Conservation (phyloP, 2,329 filamentous ascomycete genomes). For the Penicillium sclerotigenum region DNA sequence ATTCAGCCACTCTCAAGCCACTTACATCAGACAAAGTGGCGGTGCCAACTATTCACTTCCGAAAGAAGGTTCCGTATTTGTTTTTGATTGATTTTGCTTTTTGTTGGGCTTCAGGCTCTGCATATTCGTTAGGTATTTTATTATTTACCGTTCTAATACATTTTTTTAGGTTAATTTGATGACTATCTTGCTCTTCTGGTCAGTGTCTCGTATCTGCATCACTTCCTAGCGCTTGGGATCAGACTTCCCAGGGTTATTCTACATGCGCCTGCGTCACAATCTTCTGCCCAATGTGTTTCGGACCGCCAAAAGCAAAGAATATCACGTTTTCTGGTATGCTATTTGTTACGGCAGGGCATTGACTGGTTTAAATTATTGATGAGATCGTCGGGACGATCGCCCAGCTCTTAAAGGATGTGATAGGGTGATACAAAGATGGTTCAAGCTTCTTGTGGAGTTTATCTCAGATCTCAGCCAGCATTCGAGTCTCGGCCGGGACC, state of each 20-base stretch:
- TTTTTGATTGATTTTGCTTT: conserved; percentile 7
- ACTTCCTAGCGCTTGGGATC: not conserved
- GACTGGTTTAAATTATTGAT: conserved; percentile 14
- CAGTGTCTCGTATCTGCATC: not conserved
- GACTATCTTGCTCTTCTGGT: not conserved
- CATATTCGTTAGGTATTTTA: not conserved
- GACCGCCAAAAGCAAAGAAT: not conserved
- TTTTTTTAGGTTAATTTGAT: not conserved
- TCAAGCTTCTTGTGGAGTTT: conserved; percentile 16
- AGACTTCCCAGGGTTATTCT: not conserved
- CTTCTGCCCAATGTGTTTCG: not conserved
- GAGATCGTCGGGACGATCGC: conserved; percentile 19
- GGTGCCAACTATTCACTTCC: conserved; percentile 12
- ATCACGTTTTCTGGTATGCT: not conserved
- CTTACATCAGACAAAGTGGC: conserved; percentile 15
- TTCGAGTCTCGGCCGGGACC: not conserved
- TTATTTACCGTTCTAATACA: not conserved
- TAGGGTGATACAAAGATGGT: not conserved
- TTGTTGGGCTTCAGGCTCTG: conserved; percentile 6
- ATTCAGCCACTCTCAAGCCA: conserved; percentile 9
- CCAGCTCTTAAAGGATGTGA: conserved; percentile 1
- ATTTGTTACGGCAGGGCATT: not conserved
- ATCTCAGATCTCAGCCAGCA: too few species aligned
- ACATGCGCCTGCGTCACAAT: not conserved
- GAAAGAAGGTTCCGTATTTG: conserved; percentile 6